Evolutionary conservation across 306 rosid species (phyloP).

Genomic region (Dicorynia guianensis): DNA sequence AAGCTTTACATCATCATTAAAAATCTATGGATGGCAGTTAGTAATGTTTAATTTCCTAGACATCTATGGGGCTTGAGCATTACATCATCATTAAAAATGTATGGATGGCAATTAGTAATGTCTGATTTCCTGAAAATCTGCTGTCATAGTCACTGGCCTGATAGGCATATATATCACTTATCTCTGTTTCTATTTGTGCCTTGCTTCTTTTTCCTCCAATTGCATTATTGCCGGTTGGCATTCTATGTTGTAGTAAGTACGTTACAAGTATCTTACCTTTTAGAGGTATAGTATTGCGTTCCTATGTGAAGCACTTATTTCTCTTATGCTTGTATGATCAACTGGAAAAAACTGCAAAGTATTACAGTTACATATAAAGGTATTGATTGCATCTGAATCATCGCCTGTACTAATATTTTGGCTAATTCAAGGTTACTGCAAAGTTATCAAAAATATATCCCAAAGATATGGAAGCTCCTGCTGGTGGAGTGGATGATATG

Average conservation of each 20-base stretch:
- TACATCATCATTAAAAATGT: neutral
- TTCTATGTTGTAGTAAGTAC: conserved; percentile 21
- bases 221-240: neutral
- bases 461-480: conserved; percentile 90
- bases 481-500: conserved; percentile 99
- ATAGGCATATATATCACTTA: conserved; percentile 1
- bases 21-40: neutral
- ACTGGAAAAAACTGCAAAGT: conserved; percentile 10
- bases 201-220: neutral
- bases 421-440: conserved; percentile 61
- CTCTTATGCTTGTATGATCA: conserved; percentile 8
- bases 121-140: conserved; percentile 1
- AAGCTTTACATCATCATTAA: conserved; percentile 7
- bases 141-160: neutral
- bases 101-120: neutral
- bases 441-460: conserved; percentile 78
- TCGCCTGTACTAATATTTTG: conserved; percentile 35
- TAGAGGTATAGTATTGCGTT: conserved; percentile 20
- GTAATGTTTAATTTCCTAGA: too few relatives aligned
- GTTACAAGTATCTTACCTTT: conserved; percentile 3
- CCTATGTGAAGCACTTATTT: conserved; percentile 25
- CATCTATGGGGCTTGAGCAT: conserved; percentile 10
- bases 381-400: conserved; percentile 29
- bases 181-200: neutral
- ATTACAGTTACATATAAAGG: conserved; percentile 1